Percentiles rank a stretch among this genome's conserved stretches.
Evolutionary conservation across 2,329 filamentous ascomycete genomes (phyloP).

Genomic region (Onygena corvina): DNA sequence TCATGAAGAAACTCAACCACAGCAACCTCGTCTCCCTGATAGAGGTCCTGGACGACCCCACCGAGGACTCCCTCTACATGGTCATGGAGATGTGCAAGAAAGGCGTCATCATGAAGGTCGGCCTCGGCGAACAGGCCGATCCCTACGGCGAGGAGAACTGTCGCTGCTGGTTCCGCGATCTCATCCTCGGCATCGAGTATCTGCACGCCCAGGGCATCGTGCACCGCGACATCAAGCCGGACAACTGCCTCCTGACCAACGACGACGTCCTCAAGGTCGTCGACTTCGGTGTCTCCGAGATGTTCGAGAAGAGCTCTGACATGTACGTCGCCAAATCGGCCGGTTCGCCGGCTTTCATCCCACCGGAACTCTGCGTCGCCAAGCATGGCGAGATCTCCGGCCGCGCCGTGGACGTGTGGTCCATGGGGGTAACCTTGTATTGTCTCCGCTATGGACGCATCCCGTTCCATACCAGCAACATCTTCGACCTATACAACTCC

Average conservation of each 20-base stretch:
- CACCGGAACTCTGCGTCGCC: slow-evolving; percentile 78
- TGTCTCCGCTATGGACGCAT: slow-evolving; percentile 81
- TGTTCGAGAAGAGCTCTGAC: slow-evolving; percentile 77
- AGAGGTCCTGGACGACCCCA: slow-evolving; percentile 89
- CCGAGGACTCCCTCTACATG: slow-evolving; percentile 95
- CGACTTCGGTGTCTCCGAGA: slow-evolving; percentile 98
- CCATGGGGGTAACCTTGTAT: slow-evolving; percentile 91
- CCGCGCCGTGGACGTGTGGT: slow-evolving; percentile 90
- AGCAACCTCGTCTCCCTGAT: slow-evolving; percentile 85
- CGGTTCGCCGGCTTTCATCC: slow-evolving; percentile 86
- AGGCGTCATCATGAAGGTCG: slow-evolving; percentile 92
- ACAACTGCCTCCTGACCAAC: slow-evolving; percentile 80
- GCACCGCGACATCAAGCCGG: slow-evolving; percentile 94
- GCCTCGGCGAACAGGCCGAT: slow-evolving; percentile 66
- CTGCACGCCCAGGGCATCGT: slow-evolving; percentile 88
- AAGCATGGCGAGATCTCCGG: slow-evolving; percentile 82
- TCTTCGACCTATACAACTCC: slow-evolving; percentile 79
- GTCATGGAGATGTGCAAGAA: slow-evolving; percentile 99
- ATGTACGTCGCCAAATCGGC: slow-evolving; percentile 92
- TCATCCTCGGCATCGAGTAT: slow-evolving; percentile 92
- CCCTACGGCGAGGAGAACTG: slow-evolving; percentile 75
- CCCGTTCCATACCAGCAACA: slow-evolving; percentile 66
- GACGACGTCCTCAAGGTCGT: slow-evolving; percentile 95
- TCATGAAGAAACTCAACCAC: slow-evolving; percentile 98
- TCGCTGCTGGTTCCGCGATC: slow-evolving; percentile 83